Evolutionary conservation across 202 grass and related monocot species (phyloP).

Genomic region (Brachypodium distachyon): DNA sequence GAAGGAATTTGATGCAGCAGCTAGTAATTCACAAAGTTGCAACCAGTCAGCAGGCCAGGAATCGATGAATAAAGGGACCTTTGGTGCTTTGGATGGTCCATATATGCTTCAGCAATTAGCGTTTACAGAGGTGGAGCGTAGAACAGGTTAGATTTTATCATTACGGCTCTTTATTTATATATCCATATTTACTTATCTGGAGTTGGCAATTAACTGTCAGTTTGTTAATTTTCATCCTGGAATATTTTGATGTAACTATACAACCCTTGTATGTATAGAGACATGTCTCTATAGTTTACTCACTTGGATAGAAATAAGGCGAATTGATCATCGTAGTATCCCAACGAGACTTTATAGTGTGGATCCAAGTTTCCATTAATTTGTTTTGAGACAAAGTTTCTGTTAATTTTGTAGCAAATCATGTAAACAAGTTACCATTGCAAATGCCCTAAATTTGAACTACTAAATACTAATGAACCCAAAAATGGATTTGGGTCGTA

Average conservation of each 20-base stretch:
- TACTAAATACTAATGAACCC: neutral
- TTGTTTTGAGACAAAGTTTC: neutral
- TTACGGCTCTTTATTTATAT: neutral
- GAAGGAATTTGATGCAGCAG: constrained; percentile 22
- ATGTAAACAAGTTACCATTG: neutral
- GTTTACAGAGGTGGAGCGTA: constrained; percentile 38
- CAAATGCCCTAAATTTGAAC: neutral
- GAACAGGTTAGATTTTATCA: constrained; percentile 30
- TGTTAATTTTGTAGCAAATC: neutral
- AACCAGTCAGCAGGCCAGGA: neutral
- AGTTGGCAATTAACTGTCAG: neutral
- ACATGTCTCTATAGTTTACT: neutral
- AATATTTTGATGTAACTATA: neutral
- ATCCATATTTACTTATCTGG: neutral
- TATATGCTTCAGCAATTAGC: constrained; percentile 32
- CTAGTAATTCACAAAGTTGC: neutral
- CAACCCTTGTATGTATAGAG: neutral
- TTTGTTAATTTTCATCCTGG: neutral
- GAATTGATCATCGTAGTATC: neutral
- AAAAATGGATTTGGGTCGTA: neutral
- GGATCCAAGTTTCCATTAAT: no score
- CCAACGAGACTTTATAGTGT: neutral
- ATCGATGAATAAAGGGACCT: neutral
- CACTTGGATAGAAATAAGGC: no score
- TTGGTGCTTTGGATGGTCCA: neutral